A percentile compares a stretch with the other conserved stretches of the same genome.
Evolutionary conservation across 2,329 filamentous ascomycete species (phyloP).

Genomic region (Zasmidium citrigriseum): DNA sequence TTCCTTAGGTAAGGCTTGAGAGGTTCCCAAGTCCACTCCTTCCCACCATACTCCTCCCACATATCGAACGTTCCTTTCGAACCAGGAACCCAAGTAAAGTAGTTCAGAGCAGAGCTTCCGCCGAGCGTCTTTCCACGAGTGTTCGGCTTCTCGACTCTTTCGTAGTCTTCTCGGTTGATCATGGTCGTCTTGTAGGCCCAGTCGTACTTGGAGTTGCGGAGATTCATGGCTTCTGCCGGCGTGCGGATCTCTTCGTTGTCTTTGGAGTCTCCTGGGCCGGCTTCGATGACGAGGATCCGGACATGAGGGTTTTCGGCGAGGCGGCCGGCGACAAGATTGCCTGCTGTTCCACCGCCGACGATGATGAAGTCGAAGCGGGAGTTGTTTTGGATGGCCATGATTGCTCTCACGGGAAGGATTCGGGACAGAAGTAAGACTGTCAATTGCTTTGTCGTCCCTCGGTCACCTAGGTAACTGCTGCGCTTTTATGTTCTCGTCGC

Average conservation of each 20-base stretch:
- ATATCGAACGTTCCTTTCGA: background rate
- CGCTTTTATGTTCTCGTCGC: too few relatives aligned
- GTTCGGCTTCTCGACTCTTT: background rate
- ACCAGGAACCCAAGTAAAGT: background rate
- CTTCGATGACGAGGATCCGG: constrained; percentile 26
- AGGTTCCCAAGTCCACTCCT: background rate
- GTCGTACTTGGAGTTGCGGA: background rate
- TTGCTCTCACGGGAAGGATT: too few relatives aligned
- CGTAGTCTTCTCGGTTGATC: background rate
- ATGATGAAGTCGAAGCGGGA: constrained; percentile 29
- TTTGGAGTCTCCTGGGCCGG: constrained; percentile 73
- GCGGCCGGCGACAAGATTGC: constrained; percentile 25
- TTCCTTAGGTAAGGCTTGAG: background rate
- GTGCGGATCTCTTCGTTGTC: constrained; percentile 55
- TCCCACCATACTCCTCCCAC: background rate
- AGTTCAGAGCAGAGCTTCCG: background rate
- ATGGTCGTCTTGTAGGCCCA: background rate
- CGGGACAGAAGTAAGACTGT: too few relatives aligned
- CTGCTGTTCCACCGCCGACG: constrained; percentile 27
- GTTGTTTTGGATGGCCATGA: too few relatives aligned
- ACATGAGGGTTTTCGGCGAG: constrained; percentile 25
- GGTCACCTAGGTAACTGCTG: too few relatives aligned
- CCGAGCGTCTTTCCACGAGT: background rate
- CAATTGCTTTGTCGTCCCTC: too few relatives aligned
- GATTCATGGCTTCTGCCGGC: background rate